Evolutionary conservation across 225 moss, liverwort and hornwort genomes (phyloP), one percentile per base, ranked within the genome.

Genomic region (Sphagnum contortum): DNA sequence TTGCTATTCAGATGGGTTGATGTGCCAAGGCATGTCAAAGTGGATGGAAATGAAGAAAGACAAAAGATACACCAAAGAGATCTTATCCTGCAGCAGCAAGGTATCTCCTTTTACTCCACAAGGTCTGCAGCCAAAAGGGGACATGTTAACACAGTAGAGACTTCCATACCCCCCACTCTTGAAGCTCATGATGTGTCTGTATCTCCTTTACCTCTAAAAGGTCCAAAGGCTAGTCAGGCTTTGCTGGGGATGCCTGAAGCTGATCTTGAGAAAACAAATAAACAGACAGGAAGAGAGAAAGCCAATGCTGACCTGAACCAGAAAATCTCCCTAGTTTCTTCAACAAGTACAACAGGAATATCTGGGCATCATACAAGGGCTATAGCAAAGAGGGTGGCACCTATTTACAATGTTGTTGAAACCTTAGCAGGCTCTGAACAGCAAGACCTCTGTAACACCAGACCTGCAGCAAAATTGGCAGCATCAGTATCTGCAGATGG

Each of bases 1-100:
- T 29, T 29, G 29, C 29, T 12, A 73, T n/a, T 59, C 52, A 85
- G 85, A 49, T 85, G 85, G 85, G 54, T 85, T 62, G 85, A 85
- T 71, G 48, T 78, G 53, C 85, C 85, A 59, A 69, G 85, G 70
- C 71, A 81, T 62, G 62, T 71, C 48, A 85, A 81, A 63, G 84
- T 75, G 55, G 73, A 74, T 44, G 81, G 67, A 57, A 85, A 70
- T 63, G 75, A 65, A 49, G 77, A 73, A 57, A 80, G 68, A 62
- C 80, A 75, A 72, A 70, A 60, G 3, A 81, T 81, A 69, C 61
- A 7, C 4, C 61, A 48, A 46, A 44, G 9, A 9, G 52, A 52
- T 5, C 52, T 52, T 6, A 5, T 52, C 9, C 7, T 29, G 29
- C 29, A 71, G 57, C n/a, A 68, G 61, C 80, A 80, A 69, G 70